Evolutionary conservation across 2,329 filamentous ascomycete species (phyloP), one percentile per base, ranked within the genome.

Genomic region (Sporothrix mexicana): DNA sequence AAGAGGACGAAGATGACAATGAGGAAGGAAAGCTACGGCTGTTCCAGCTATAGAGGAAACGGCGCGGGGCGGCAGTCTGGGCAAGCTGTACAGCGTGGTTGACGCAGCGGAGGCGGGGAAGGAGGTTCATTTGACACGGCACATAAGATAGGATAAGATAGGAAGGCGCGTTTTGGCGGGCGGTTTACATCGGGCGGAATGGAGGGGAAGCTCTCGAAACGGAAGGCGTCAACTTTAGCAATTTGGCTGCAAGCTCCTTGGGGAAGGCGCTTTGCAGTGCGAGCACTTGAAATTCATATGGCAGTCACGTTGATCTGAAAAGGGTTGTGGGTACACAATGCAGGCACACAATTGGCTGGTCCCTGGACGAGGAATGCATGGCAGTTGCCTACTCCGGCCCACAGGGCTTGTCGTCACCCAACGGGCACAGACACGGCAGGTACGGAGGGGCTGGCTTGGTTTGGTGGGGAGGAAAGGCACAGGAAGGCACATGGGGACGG

Each of bases 101-200:
- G 70, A 64, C 70, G 70, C 70, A 59, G 10, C 70, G 70, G 61
- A 59, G 36, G 70, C 45, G 70, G 51, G 70, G 70, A 68, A 72
- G 70, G 70, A 67, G 49, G 70, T 59, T 67, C 70, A 72, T 72
- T 51, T 71, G 70, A 49, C 49, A 68, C 70, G 49, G 67, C 25
- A 36, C 64, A 36, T 36, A 36, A 36, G 30, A 36, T 36, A 36
- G 30, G 30, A 36, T 36, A 51, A 51, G 67, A 70, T 17, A 62
- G 59, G 68, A 61, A 64, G 72, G 59, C 20, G 59, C 57, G 25
- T 57, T 36, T 2, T 36, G 30, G 23, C 17, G 51, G 59, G 66
- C 61, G 41, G 49, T 55, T 17, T 30, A 49, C 64, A 51, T 49
- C 43, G 64, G 25, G 25, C 47, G 23, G 25, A 69, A 30, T 69